Evolutionary conservation across 2,329 filamentous ascomycete species (phyloP).

Genomic region (Cercospora zeae-maydis): DNA sequence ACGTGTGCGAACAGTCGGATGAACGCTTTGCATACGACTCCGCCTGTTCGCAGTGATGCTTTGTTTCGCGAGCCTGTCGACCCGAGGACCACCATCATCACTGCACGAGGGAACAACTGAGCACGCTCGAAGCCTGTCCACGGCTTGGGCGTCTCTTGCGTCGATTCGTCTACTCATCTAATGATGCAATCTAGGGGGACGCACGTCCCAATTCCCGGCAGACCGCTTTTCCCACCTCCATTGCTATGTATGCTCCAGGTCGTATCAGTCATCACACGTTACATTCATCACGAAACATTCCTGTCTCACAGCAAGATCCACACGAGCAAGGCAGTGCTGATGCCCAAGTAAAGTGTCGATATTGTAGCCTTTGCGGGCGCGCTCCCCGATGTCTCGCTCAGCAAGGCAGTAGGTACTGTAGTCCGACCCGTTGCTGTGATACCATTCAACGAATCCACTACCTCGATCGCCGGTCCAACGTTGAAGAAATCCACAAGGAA

Average conservation of each 20-base stretch:
- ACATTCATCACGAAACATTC: conserved; percentile 10
- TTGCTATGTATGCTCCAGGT: conserved; percentile 9
- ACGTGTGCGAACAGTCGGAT: background rate
- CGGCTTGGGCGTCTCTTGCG: background rate
- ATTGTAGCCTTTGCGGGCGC: conserved; percentile 3
- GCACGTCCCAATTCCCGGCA: background rate
- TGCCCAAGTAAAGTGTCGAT: conserved; percentile 17
- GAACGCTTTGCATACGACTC: background rate
- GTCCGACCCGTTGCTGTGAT: conserved; percentile 20
- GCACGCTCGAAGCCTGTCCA: background rate
- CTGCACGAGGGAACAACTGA: background rate
- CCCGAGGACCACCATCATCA: too few species aligned
- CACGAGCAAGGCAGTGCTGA: conserved; percentile 20
- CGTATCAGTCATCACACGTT: conserved; percentile 16
- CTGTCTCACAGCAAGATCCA: conserved; percentile 19
- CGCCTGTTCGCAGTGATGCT: background rate
- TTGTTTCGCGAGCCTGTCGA: too few species aligned
- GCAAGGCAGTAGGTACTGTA: conserved; percentile 7
- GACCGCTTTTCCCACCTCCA: conserved; percentile 6
- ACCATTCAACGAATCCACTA: conserved; percentile 42
- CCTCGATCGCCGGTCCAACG: conserved; percentile 43
- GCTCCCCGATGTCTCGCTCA: conserved; percentile 17
- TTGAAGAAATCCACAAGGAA: conserved; percentile 48
- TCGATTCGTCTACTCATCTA: background rate
- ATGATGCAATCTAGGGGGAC: background rate